phyloP scores from a whole-genome alignment of 2,329 filamentous ascomycete genomes.

The Chaetomium sp. region DNA sequence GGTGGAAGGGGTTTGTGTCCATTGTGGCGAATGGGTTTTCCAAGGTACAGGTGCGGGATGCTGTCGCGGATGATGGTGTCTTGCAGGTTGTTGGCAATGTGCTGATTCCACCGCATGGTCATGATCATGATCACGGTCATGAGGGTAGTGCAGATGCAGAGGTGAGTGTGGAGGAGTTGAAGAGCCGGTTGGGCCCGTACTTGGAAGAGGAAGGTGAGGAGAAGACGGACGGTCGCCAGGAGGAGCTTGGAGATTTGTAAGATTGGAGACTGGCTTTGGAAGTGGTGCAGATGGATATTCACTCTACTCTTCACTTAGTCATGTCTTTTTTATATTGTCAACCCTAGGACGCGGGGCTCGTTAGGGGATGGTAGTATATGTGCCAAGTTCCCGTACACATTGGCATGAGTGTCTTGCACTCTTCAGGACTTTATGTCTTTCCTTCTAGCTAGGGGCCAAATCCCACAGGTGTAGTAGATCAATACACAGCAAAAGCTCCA shows the following conservation, averaged over 20 bases:
- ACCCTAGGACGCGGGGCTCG: too few relatives aligned
- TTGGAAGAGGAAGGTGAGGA: constrained; percentile 9
- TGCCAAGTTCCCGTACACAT: too few relatives aligned
- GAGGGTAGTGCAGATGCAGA: constrained; percentile 38
- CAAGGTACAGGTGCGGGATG: constrained; percentile 61
- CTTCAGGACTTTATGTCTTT: too few relatives aligned
- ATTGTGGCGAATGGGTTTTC: constrained; percentile 72
- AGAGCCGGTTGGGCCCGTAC: constrained; percentile 19
- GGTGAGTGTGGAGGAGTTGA: constrained; percentile 19
- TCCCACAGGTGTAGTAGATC: too few relatives aligned
- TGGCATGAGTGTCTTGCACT: too few relatives aligned
- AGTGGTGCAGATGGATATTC: neutral
- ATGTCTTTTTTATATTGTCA: too few relatives aligned
- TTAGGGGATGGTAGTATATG: too few relatives aligned
- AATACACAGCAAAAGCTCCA: too few relatives aligned
- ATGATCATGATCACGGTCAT: constrained; percentile 27
- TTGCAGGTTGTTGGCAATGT: constrained; percentile 70
- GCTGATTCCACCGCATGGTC: constrained; percentile 65
- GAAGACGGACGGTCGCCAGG: neutral
- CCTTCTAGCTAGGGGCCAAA: too few relatives aligned
- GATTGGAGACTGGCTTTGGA: too few relatives aligned
- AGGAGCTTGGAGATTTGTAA: constrained; percentile 10
- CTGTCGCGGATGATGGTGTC: constrained; percentile 70
- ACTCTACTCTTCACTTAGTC: neutral
- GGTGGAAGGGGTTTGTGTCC: constrained; percentile 59